A percentile compares a stretch with the other conserved stretches of the same genome.
Evolutionary conservation across 148 eudicot species (phyloP).

Genomic region (Chenopodium suecicum): DNA sequence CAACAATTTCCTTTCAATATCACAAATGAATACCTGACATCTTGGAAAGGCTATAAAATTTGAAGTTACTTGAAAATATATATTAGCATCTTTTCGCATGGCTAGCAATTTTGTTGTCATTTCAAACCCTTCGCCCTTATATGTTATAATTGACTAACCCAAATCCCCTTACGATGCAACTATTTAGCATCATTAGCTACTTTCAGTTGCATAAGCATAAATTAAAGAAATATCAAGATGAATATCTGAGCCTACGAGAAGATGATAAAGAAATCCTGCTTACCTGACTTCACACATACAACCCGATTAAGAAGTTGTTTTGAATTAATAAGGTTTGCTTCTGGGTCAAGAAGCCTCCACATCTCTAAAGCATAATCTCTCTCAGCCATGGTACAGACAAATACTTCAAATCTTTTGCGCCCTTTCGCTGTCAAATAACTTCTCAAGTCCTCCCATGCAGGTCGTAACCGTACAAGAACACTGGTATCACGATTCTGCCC

Average conservation of each 20-base stretch:
- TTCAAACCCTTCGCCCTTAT: too few species aligned
- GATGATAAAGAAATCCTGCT: slow-evolving; percentile 15
- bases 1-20: too few species aligned
- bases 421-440: slow-evolving; percentile 83
- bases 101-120: too few species aligned
- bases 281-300: slow-evolving; percentile 87
- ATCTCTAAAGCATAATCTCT: slow-evolving; percentile 96
- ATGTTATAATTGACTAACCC: background rate
- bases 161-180: background rate
- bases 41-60: too few species aligned
- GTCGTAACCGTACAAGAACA: slow-evolving; percentile 88
- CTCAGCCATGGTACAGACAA: slow-evolving; percentile 98
- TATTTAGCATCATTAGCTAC: background rate
- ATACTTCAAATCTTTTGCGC: slow-evolving; percentile 94
- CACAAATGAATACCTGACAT: too few species aligned
- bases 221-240: background rate
- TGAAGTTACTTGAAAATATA: too few species aligned
- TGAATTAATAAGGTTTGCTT: slow-evolving; percentile 61
- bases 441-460: slow-evolving; percentile 98
- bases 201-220: background rate
- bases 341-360: slow-evolving; percentile 98
- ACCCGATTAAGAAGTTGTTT: slow-evolving; percentile 70
- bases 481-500: slow-evolving; percentile 94
- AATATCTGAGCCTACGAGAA: background rate
- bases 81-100: too few species aligned